Percentiles rank a stretch among this genome's conserved stretches.
Conservation (phyloP, 208 protist species). For the Wallacemonas collosoma region DNA sequence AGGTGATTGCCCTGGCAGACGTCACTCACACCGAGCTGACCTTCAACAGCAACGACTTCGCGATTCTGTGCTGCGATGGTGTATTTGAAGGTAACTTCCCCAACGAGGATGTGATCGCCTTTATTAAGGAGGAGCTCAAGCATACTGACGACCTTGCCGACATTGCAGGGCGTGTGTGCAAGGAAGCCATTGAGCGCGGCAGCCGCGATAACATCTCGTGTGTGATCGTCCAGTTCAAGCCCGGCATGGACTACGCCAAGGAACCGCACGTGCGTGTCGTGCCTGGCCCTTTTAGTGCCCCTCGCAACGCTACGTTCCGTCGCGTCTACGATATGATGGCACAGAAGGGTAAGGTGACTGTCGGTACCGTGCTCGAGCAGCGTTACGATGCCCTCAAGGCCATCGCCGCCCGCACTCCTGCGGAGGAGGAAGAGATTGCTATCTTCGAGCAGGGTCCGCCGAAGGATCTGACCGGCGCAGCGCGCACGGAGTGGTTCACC, state of each 20-base stretch:
- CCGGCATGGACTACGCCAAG: conserved; percentile 79
- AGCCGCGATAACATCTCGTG: conserved; percentile 93
- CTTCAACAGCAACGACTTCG: conserved; percentile 77
- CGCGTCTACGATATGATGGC: conserved; percentile 87
- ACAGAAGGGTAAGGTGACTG: conserved; percentile 62
- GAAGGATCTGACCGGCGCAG: conserved; percentile 42
- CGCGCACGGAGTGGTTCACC: conserved; percentile 74
- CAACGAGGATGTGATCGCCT: conserved; percentile 90
- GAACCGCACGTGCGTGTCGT: conserved; percentile 68
- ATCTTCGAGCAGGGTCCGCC: conserved; percentile 58
- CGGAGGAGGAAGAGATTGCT: conserved; percentile 63
- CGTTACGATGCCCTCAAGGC: conserved; percentile 73
- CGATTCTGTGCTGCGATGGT: conserved; percentile 92
- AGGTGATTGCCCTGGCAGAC: conserved; percentile 91
- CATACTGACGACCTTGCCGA: conserved; percentile 73
- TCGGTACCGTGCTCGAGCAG: conserved; percentile 78
- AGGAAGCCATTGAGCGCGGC: conserved; percentile 88
- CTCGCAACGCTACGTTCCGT: conserved; percentile 75
- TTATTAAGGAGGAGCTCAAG: conserved; percentile 83
- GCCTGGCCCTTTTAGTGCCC: conserved; percentile 79
- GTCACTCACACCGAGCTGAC: conserved; percentile 76
- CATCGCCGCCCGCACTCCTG: conserved; percentile 34
- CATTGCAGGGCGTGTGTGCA: conserved; percentile 83
- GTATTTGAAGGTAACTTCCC: conserved; percentile 92
- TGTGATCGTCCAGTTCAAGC: conserved; percentile 89